Base-by-base conservation (phyloP, 1,284 basidiomycete species). In the Phaffia rhodozyma region DNA sequence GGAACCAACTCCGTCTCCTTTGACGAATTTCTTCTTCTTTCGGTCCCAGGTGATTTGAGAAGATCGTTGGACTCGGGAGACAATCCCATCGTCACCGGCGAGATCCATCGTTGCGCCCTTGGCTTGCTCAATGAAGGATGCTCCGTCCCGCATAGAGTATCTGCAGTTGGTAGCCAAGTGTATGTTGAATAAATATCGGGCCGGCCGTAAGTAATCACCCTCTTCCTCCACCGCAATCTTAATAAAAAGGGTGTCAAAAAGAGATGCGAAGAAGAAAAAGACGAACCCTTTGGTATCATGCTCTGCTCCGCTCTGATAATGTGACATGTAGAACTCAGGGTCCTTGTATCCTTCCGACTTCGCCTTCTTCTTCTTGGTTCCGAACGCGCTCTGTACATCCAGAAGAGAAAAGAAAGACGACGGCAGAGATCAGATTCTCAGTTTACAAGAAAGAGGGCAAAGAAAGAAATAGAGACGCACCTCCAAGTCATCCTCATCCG, bases 21-120 rank as follows among this genome's bases (percentile, higher is more conserved):
- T 84, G 51, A 96, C 80, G 69, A 97, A 97, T 71, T 89, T 91
- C 75, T 97, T 97, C 77, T 91, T 94, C 78, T 94, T 97, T 70
- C 89, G 87, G 75, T 97, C 93, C 96, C 96, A 99, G 38, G 78
- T 84, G 66, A 87, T 73, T 66, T 80, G 80, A 67, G 79, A 79
- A 55, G 85, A 83, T 55, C 82, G 84, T 63, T 86, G 85, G 65
- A 84, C 83, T 65, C 83, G 81, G 18, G 82, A 79, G 34, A 81
- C 80, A 21, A 76, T 76, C 51, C 80, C 84, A 67, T 92, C 89
- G 69, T 97, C 94, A 16, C 84, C 85, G 2, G 83, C 80, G 20
- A 99, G 80, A 72, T 97, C 92, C 67, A 97, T 90, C 0, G 88
- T 82, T 3, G 84, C 86, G 6, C 81, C 80, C 3, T 82, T 81